A percentile compares a stretch with the other conserved stretches of the same genome.
Conservation (phyloP, 305 asterid species). For the Ajuga reptans region DNA sequence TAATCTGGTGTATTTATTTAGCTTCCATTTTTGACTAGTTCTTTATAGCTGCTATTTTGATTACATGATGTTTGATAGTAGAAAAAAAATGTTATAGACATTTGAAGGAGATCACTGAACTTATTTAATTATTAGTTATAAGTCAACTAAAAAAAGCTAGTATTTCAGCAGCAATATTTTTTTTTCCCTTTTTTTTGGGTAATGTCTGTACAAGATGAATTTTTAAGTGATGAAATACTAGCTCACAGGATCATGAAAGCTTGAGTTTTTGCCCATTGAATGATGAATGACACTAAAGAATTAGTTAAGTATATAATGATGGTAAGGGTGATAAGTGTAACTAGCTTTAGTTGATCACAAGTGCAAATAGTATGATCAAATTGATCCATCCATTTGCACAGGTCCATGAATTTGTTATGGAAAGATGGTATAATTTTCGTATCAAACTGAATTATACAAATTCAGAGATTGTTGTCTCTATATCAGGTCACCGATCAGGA, state of each 20-base stretch:
- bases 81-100: not conserved
- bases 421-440: not conserved
- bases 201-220: not conserved
- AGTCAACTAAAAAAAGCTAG: not conserved
- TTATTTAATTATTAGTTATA: too few relatives aligned
- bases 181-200: not conserved
- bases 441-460: conserved; percentile 1
- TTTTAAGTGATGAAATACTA: not conserved
- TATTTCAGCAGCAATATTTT: not conserved
- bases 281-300: not conserved
- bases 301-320: not conserved
- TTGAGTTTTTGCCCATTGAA: not conserved
- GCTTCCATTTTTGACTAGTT: not conserved
- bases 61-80: not conserved
- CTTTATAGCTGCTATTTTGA: not conserved
- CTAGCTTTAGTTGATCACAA: not conserved
- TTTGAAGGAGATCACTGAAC: not conserved
- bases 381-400: not conserved
- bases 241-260: not conserved
- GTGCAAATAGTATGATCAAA: not conserved
- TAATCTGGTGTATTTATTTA: not conserved
- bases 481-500: conserved; percentile 75
- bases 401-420: not conserved
- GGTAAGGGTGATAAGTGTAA: not conserved
- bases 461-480: conserved; percentile 17